Evolutionary conservation across 1,284 basidiomycete species (phyloP).

Genomic region (Pseudozyma sp.): DNA sequence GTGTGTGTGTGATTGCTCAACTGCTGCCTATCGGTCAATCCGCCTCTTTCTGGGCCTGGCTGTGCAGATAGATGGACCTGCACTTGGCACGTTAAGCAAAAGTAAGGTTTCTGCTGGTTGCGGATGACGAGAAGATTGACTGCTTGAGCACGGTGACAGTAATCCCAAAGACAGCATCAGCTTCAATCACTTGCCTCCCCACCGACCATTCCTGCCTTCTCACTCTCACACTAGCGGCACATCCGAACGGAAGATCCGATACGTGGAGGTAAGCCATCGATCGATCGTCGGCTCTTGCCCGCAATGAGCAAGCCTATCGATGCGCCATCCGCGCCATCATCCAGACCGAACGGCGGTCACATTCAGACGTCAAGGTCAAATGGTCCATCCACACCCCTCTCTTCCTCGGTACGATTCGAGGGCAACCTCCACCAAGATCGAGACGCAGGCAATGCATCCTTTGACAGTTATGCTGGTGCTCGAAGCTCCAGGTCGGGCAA

Average conservation of each 20-base stretch:
- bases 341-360: constrained; percentile 1
- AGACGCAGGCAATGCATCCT: constrained; percentile 9
- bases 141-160: too few relatives aligned
- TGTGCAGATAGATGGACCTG: too few relatives aligned
- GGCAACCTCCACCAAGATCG: not conserved
- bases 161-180: too few relatives aligned
- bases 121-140: too few relatives aligned
- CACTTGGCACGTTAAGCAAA: too few relatives aligned
- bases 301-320: constrained; percentile 35
- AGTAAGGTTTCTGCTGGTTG: too few relatives aligned
- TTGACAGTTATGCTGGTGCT: constrained; percentile 7
- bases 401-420: constrained; percentile 35
- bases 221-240: not conserved
- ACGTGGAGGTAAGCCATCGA: not conserved
- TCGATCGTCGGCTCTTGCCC: not conserved
- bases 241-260: not conserved
- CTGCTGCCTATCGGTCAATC: too few relatives aligned
- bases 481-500: not conserved
- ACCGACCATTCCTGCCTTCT: too few relatives aligned
- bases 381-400: constrained; percentile 18
- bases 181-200: too few relatives aligned
- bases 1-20: too few relatives aligned
- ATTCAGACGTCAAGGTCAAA: not conserved
- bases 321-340: constrained; percentile 13
- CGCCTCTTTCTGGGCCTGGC: too few relatives aligned